These are phyloP conservation scores for Wickerhamiella shivajii DNA, from an alignment of 805 yeast genomes.

Conservation along the genomic window DNA sequence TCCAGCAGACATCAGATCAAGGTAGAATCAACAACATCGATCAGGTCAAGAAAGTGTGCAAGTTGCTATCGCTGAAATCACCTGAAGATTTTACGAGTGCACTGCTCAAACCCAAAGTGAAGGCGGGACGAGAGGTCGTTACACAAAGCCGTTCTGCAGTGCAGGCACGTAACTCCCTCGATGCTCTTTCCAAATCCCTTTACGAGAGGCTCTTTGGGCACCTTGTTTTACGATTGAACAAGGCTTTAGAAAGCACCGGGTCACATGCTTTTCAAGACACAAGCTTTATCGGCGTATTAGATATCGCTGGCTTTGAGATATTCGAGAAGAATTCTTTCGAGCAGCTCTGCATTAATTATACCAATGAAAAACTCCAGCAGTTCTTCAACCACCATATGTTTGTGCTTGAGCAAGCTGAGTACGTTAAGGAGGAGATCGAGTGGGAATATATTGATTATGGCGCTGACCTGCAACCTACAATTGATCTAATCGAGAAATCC, in stretches of 20 bases:
- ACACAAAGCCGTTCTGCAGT: slow-evolving; percentile 61
- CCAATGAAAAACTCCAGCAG: slow-evolving; percentile 92
- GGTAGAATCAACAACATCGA: slow-evolving; percentile 48
- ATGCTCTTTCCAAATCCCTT: slow-evolving; percentile 74
- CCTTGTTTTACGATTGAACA: slow-evolving; percentile 63
- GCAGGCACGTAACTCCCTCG: slow-evolving; percentile 69
- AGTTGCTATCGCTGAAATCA: slow-evolving; percentile 52
- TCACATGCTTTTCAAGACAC: slow-evolving; percentile 27
- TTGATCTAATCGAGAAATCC: slow-evolving; percentile 70
- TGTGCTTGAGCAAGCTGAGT: slow-evolving; percentile 95
- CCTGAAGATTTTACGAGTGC: slow-evolving; percentile 42
- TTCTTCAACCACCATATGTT: slow-evolving; percentile 92
- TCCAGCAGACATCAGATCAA: slow-evolving; percentile 52
- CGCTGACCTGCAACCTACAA: slow-evolving; percentile 84
- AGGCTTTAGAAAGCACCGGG: slow-evolving; percentile 35
- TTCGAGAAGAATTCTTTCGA: slow-evolving; percentile 92
- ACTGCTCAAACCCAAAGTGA: slow-evolving; percentile 65
- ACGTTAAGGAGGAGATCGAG: slow-evolving; percentile 80
- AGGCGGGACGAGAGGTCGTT: slow-evolving; percentile 80
- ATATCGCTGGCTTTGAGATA: slow-evolving; percentile 95
- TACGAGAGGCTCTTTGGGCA: slow-evolving; percentile 74
- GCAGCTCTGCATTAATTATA: slow-evolving; percentile 91
- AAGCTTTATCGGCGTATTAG: slow-evolving; percentile 69
- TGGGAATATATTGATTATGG: slow-evolving; percentile 95
- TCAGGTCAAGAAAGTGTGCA: slow-evolving; percentile 38